Conservation (phyloP, 257 asterid genomes). For the Handroanthus guayacan region DNA sequence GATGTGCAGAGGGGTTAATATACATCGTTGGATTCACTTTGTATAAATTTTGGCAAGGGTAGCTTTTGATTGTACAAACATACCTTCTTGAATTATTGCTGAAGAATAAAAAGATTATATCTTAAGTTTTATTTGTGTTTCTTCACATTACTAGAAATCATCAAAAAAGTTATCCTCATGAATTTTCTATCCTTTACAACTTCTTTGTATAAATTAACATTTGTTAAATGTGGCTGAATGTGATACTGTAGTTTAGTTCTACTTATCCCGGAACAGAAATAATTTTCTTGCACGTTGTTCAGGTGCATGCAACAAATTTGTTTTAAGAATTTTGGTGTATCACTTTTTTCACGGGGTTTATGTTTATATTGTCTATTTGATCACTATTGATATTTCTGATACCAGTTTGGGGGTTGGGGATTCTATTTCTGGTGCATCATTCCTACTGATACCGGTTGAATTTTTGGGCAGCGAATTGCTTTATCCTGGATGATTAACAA, state of each 20-base stretch:
- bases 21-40: neutral
- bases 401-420: too few relatives aligned
- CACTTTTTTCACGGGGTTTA: neutral
- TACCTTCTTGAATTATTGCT: slow-evolving; percentile 14
- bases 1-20: neutral
- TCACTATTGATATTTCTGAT: too few relatives aligned
- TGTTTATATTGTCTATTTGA: too few relatives aligned
- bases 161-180: neutral
- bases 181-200: neutral
- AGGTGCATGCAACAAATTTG: slow-evolving; percentile 3
- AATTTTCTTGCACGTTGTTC: neutral
- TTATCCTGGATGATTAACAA: slow-evolving; percentile 96
- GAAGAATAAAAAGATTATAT: slow-evolving; percentile 11
- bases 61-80: neutral
- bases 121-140: neutral
- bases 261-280: neutral
- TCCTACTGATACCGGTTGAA: slow-evolving; percentile 34
- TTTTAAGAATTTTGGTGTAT: slow-evolving; percentile 1
- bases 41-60: neutral
- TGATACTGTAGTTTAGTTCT: neutral
- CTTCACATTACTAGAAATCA: neutral
- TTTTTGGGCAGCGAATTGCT: slow-evolving; percentile 80
- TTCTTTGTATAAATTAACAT: neutral
- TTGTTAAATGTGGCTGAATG: neutral
- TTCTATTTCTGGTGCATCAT: neutral